phyloP scores from a whole-genome alignment of 208 protist genomes.

The Spongospora subterranea region DNA sequence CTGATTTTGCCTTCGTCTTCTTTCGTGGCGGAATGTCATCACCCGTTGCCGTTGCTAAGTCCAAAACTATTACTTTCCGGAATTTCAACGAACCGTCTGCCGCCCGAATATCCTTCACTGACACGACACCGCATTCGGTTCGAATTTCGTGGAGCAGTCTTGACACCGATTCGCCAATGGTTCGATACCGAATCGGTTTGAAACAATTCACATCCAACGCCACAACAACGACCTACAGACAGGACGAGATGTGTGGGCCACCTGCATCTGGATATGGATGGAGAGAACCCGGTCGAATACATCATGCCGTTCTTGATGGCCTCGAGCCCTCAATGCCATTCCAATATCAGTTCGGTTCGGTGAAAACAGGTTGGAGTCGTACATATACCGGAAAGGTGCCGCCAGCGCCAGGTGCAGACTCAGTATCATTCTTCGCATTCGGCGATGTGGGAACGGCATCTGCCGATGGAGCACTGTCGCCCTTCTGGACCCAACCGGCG shows the following conservation, averaged over 20 bases:
- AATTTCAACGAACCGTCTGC: conserved; percentile 2
- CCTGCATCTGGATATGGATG: background rate
- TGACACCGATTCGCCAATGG: background rate
- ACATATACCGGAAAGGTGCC: background rate
- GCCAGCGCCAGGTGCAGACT: background rate
- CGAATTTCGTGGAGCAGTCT: background rate
- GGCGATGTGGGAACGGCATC: conserved; percentile 12
- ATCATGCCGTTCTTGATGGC: background rate
- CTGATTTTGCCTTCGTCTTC: background rate
- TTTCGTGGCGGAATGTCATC: background rate
- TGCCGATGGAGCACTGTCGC: background rate
- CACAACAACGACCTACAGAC: background rate
- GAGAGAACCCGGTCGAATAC: conserved; percentile 9
- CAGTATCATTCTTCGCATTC: background rate
- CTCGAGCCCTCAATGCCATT: background rate
- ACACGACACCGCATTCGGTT: background rate
- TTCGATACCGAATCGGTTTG: background rate
- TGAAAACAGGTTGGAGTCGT: background rate
- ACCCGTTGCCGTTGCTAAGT: background rate
- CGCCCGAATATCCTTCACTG: background rate
- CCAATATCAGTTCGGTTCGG: conserved; percentile 38
- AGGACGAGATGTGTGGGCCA: conserved; percentile 31
- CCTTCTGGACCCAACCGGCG: conserved; percentile 14
- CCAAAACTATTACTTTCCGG: background rate
- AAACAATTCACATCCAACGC: background rate